Percentiles rank a stretch among this genome's conserved stretches.
phyloP scores from a whole-genome alignment of 805 yeast genomes.

The Clavispora santaluciae region DNA sequence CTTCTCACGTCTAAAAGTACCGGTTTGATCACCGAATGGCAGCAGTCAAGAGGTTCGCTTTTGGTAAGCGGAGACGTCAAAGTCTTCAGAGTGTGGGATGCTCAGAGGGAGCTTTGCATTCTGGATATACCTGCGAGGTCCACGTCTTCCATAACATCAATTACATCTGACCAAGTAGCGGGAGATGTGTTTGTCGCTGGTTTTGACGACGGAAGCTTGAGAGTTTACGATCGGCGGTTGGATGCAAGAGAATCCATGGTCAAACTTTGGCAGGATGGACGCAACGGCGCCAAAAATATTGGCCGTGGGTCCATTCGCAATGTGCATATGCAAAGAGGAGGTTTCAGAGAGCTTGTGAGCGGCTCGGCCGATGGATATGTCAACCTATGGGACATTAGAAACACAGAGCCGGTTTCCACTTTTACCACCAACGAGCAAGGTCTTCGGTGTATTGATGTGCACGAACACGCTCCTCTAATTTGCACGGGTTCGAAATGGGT shows the following conservation, averaged over 20 bases:
- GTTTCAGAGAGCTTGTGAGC: slow-evolving; percentile 80
- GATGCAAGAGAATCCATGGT: slow-evolving; percentile 85
- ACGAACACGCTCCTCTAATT: slow-evolving; percentile 94
- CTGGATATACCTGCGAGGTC: slow-evolving; percentile 90
- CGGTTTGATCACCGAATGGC: slow-evolving; percentile 92
- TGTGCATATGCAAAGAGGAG: slow-evolving; percentile 96
- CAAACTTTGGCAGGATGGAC: slow-evolving; percentile 58
- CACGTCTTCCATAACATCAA: slow-evolving; percentile 77
- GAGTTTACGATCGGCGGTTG: slow-evolving; percentile 87
- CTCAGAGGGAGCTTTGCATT: slow-evolving; percentile 83
- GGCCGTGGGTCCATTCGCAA: slow-evolving; percentile 59
- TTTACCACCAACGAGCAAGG: slow-evolving; percentile 54
- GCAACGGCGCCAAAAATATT: slow-evolving; percentile 20
- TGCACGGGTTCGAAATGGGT: slow-evolving; percentile 81
- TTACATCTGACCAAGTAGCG: slow-evolving; percentile 93
- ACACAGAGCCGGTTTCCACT: slow-evolving; percentile 61
- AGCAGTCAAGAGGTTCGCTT: slow-evolving; percentile 87
- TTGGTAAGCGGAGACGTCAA: slow-evolving; percentile 94
- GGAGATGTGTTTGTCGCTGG: slow-evolving; percentile 90
- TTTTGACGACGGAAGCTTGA: slow-evolving; percentile 80
- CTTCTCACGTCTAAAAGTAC: slow-evolving; percentile 74
- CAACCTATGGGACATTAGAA: slow-evolving; percentile 86
- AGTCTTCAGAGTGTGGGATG: slow-evolving; percentile 92
- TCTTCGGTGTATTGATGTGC: slow-evolving; percentile 69
- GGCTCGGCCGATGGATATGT: slow-evolving; percentile 81